Base-by-base conservation (phyloP, 768 basidiomycete genomes). In the Xerocomellus amylosporus region DNA sequence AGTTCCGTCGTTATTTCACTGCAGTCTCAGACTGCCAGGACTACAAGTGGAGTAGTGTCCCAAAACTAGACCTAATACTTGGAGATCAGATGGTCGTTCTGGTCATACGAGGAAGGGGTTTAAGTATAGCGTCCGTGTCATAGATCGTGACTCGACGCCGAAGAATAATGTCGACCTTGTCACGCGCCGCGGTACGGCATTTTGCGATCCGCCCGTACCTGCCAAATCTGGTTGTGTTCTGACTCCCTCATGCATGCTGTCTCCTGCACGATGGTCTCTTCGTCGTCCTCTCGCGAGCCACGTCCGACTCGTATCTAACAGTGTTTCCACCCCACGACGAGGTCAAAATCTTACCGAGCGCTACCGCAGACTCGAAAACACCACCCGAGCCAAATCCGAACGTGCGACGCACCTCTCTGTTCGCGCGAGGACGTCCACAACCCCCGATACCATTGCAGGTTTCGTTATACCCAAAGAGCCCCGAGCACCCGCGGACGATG, bases 291-390 rank as follows among this genome's bases (percentile, higher is more conserved):
- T 38, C 8, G 17, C 15, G 15, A 40, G 9, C 20, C 37, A 42
- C 13, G 47, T 59, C 34, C 53, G 65, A 36, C 28, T 53, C 20
- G 45, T 47, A 26, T 64, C 56, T 6, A 46, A 37, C 26, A 24
- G 4, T 19, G 19, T 42, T 2, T 22, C 39, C 7, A 1, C 40
- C 17, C 28, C 22, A 6, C 56, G 60, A 31, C 83, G 80, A 41
- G 85, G 84, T 0, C 81, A 78, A 63, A 86, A 88, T 62, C 77
- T 89, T 5, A 77, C 81, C 1, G 73, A 78, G 4, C 78, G 85
- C 14, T 85, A 81, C 57, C 65, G 65, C 6, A 71, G 75, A n/a
- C 75, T 90, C 1, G 87, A 87, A 61, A 78, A 75, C 51, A 75
- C 76, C 2, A 58, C 83, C 8, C 69, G 79, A 36, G 75, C 75